Base-by-base conservation (phyloP, 805 yeast genomes). In the Candida railenensis region DNA sequence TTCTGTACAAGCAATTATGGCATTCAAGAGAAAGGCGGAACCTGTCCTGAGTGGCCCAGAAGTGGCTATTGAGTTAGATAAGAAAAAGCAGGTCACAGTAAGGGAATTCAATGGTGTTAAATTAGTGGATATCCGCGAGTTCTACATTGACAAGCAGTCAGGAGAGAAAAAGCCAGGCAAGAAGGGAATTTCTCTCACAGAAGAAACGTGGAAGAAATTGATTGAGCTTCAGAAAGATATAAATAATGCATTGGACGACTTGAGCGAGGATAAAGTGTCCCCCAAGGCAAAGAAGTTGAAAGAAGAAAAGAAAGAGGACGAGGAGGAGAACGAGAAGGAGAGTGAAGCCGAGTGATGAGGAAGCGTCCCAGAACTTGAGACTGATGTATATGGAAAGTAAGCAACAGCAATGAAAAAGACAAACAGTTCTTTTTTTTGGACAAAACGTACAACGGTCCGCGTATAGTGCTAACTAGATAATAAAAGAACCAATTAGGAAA, bases 51-150 rank as follows among this genome's bases (percentile, higher is more conserved):
- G 15, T 9, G 43, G 21, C 9, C 43, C 43, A 4, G 45, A 19
- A 34, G 34, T 15, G 32, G 34, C 34, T 15, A 30, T 65, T 41
- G 66, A 62, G 38, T 58, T 71, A 41, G 75, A 66, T 52, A 50
- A 45, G 38, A 69, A 65, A 51, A 89, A 89, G 59, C 78, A 82
- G 46, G 85, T 88, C 28, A 80, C 88, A 0, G 89, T 92, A 15
- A 76, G 89, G 47, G 78, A 77, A 53, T 91, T 81, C 71, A 83
- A 86, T 46, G 82, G 83, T 43, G 68, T 71, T 46, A 78, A 78
- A 30, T 67, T 90, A 53, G 81, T 92, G 12, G 96, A 91, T 57
- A 87, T 91, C 44, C 77, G 98, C 48, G 97, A 91, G 61, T 89
- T 73, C 67, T 91, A 89, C 63, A 42, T 58, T 14, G 74, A 69